Evolutionary conservation across 1,139 yeast genomes (phyloP).

Genomic region (Yamadazyma jaroonii): DNA sequence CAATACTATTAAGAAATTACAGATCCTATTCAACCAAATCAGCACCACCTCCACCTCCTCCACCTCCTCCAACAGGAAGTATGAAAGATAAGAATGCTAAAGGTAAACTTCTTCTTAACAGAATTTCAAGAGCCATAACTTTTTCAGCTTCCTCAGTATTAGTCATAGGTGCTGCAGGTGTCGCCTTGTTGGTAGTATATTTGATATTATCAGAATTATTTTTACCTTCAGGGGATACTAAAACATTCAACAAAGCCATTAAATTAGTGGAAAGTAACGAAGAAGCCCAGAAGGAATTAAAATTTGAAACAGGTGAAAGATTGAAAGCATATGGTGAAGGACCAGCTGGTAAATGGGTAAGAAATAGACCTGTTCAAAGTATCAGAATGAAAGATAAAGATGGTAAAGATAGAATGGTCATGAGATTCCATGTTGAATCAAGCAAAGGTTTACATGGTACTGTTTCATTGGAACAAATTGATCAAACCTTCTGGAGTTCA

Average conservation of each 20-base stretch:
- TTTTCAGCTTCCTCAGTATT: constrained; percentile 59
- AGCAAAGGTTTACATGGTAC: constrained; percentile 51
- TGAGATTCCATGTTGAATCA: constrained; percentile 87
- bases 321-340: constrained; percentile 83
- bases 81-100: constrained; percentile 38
- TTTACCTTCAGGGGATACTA: constrained; percentile 89
- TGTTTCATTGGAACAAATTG: constrained; percentile 77
- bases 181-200: constrained; percentile 70
- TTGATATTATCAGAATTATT: constrained; percentile 74
- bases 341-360: constrained; percentile 65
- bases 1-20: background rate
- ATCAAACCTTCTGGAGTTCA: constrained; percentile 61
- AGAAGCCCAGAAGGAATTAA: constrained; percentile 55
- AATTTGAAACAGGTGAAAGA: constrained; percentile 53
- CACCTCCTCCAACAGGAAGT: constrained; percentile 39
- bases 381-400: constrained; percentile 58
- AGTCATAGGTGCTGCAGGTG: constrained; percentile 66
- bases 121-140: constrained; percentile 54
- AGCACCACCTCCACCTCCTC: constrained; percentile 25
- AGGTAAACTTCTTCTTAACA: constrained; percentile 34
- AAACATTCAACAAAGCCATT: constrained; percentile 84
- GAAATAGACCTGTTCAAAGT: constrained; percentile 77
- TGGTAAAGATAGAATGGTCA: constrained; percentile 75
- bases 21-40: constrained; percentile 16
- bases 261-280: constrained; percentile 68